Conservation (phyloP, 805 yeast genomes). For the Phaffomyces opuntiae region DNA sequence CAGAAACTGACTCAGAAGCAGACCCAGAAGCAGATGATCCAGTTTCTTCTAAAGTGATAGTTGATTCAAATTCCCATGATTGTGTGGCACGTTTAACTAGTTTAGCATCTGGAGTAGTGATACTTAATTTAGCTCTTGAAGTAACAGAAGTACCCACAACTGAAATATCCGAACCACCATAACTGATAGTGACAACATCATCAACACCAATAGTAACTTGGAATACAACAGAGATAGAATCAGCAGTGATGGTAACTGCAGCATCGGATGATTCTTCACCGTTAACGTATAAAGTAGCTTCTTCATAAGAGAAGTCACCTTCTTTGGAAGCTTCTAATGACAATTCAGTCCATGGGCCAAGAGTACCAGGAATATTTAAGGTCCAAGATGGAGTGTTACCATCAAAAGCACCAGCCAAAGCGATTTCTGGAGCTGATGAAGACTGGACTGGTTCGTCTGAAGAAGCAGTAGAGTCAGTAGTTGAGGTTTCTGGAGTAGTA, state of each 20-base stretch:
- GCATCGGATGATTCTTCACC: conserved; percentile 4
- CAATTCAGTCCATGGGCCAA: conserved; percentile 3
- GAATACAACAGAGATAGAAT: background rate
- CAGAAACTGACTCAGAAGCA: too few species aligned
- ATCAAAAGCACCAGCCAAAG: background rate
- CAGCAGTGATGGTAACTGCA: background rate
- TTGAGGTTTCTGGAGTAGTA: background rate
- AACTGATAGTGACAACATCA: conserved; percentile 2
- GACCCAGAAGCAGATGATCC: too few species aligned
- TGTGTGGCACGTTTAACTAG: background rate
- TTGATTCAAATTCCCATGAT: background rate
- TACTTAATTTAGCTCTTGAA: background rate
- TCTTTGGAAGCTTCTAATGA: background rate
- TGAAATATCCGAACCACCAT: background rate
- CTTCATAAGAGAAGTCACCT: background rate
- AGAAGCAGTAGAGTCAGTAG: background rate
- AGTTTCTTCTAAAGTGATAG: background rate
- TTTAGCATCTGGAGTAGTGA: background rate
- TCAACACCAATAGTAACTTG: conserved; percentile 9
- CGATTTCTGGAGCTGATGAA: background rate
- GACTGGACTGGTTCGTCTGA: background rate
- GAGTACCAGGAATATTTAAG: background rate
- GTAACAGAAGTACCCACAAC: background rate
- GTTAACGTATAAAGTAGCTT: conserved; percentile 3
- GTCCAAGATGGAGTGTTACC: conserved; percentile 1